Base-by-base conservation (phyloP, 2,329 filamentous ascomycete genomes). In the Eurotiales sp. region DNA sequence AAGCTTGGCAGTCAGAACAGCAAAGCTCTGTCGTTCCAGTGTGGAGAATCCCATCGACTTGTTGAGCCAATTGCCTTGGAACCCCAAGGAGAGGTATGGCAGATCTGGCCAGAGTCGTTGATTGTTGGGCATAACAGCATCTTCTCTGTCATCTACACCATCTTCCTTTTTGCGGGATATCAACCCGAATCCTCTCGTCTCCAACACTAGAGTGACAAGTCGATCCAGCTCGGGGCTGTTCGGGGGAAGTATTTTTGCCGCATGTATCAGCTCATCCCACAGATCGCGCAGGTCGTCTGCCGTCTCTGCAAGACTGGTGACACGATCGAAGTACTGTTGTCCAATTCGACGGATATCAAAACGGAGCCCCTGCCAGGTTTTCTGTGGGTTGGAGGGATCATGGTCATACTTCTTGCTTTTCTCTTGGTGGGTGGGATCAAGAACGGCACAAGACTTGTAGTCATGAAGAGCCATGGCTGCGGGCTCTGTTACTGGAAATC, bases 251-350 rank as follows among this genome's bases (percentile, higher is more conserved):
- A 50, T 23, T 15, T 50, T 53, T 43, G 51, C 51, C 14, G 32
- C 42, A 17, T 50, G 39, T 46, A 53, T 53, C 37, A 53, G 39
- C 25, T 43, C 22, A 30, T 45, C 46, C 51, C 51, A 50, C 19
- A 51, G 30, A 19, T 53, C 46, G 22, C 42, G 46, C 46, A 53
- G 17, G 29, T 34, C 25, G 5, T 27, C 25, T 10, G 10, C 25
- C 10, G 25, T 27, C 25, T 27, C 25, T 6, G 25, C 25, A 10
- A 27, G 25, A 27, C 25, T 27, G 5, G 25, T 10, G 25, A 27
- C 25, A 10, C 10, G 25, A 27, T 27, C 25, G 25, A 27, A 5
- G 10, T 27, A 27, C 5, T 27, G 10, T 6, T 10, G 25, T 6
- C 25, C 25, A 27, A 27, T 27, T 6, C 10, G 5, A 10, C 5